phyloP scores from a whole-genome alignment of 2,329 filamentous ascomycete species.

The Leptodontidium sp. region DNA sequence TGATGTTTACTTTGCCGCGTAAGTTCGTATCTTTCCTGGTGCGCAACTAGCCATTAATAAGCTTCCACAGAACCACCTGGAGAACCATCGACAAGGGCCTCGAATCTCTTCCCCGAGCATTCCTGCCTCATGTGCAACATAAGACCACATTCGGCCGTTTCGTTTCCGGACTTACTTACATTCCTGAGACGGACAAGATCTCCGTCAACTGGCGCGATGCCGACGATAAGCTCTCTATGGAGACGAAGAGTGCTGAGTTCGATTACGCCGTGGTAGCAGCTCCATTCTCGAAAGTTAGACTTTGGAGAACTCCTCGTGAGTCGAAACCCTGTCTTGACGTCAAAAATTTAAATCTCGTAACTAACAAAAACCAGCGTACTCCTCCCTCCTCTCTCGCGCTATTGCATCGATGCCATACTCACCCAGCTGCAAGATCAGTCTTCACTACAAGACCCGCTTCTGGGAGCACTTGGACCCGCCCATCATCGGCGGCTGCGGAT shows the following conservation, averaged over 20 bases:
- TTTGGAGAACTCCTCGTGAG: constrained; percentile 33
- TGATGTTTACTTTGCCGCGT: constrained; percentile 37
- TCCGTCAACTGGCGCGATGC: constrained; percentile 62
- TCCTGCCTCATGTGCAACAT: constrained; percentile 67
- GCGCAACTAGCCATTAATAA: background rate
- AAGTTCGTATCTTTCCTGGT: background rate
- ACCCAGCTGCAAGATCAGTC: constrained; percentile 64
- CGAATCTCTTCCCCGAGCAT: constrained; percentile 66
- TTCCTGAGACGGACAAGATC: constrained; percentile 59
- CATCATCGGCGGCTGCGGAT: constrained; percentile 53
- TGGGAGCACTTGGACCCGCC: constrained; percentile 60
- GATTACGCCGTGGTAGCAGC: constrained; percentile 40
- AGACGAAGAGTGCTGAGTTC: constrained; percentile 34
- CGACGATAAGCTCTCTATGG: constrained; percentile 11
- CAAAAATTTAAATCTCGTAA: background rate
- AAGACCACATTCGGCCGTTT: constrained; percentile 63
- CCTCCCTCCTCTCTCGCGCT: constrained; percentile 54
- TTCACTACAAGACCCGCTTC: constrained; percentile 73
- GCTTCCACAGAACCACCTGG: constrained; percentile 24
- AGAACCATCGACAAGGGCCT: constrained; percentile 51
- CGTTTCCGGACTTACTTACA: constrained; percentile 64
- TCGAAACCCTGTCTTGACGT: background rate
- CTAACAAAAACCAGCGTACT: constrained; percentile 42
- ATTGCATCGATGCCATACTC: constrained; percentile 57
- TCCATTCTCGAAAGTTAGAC: constrained; percentile 45